Conservation (phyloP, 1,284 basidiomycete genomes). For the Puccinia coronata region DNA sequence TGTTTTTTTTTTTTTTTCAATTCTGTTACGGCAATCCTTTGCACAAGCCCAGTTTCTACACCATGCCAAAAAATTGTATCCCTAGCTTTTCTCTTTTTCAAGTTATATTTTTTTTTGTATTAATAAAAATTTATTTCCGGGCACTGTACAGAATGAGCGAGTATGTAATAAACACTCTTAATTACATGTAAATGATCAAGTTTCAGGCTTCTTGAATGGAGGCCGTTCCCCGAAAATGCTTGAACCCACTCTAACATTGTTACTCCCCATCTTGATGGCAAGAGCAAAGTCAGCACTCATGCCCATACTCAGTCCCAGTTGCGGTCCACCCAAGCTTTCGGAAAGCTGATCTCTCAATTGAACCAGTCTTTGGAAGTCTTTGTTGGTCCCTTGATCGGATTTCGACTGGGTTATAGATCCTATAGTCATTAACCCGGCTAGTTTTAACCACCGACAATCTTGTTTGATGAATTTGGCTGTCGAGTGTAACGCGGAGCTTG, state of each 20-base stretch:
- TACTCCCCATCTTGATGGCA: slow-evolving; percentile 78
- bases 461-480: slow-evolving; percentile 73
- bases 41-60: too few relatives aligned
- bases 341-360: slow-evolving; percentile 67
- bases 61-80: too few relatives aligned
- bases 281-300: slow-evolving; percentile 95
- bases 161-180: too few relatives aligned
- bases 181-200: slow-evolving; percentile 26
- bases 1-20: too few relatives aligned
- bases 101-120: too few relatives aligned
- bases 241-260: slow-evolving; percentile 87
- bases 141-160: too few relatives aligned
- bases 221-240: slow-evolving; percentile 75
- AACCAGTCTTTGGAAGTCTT: slow-evolving; percentile 76
- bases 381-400: slow-evolving; percentile 68
- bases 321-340: slow-evolving; percentile 61
- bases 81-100: too few relatives aligned
- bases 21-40: too few relatives aligned
- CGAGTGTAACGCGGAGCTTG: slow-evolving; percentile 64
- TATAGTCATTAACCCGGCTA: slow-evolving; percentile 95
- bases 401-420: slow-evolving; percentile 75
- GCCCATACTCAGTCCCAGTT: slow-evolving; percentile 87
- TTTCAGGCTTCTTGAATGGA: slow-evolving; percentile 49
- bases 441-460: slow-evolving; percentile 71
- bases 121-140: too few relatives aligned